A percentile compares a stretch with the other conserved stretches of the same genome.
Conservation (phyloP, 73 alveolate genomes). For the Blepharisma stoltei region DNA sequence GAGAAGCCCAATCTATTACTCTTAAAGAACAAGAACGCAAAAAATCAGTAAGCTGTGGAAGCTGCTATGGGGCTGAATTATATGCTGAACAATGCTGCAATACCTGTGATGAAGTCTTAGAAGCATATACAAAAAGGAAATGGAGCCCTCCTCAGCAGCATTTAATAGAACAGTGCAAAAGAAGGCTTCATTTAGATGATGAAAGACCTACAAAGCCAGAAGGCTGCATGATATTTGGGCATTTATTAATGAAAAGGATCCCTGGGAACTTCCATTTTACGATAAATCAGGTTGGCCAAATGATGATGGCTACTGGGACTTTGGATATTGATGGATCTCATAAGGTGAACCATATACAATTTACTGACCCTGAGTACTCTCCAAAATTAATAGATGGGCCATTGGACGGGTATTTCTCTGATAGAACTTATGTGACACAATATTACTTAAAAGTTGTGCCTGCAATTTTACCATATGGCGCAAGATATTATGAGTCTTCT, state of each 20-base stretch:
- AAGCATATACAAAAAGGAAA: slow-evolving; percentile 17
- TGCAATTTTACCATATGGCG: not conserved
- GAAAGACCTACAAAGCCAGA: not conserved
- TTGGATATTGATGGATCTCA: not conserved
- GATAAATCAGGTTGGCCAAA: not conserved
- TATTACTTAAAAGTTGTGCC: slow-evolving; percentile 18
- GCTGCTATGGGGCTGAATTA: slow-evolving; percentile 26
- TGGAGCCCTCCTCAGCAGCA: slow-evolving; percentile 23
- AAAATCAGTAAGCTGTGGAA: slow-evolving; percentile 6
- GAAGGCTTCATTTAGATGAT: not conserved
- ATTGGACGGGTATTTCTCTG: not conserved
- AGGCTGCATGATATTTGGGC: slow-evolving; percentile 1
- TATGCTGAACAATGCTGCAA: slow-evolving; percentile 26
- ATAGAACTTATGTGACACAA: not conserved
- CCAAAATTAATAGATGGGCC: not conserved
- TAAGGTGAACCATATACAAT: not conserved
- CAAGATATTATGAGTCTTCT: not conserved
- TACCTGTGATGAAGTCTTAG: slow-evolving; percentile 25
- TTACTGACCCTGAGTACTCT: slow-evolving; percentile 16
- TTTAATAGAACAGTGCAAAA: not conserved
- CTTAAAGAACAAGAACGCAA: not conserved
- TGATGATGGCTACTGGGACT: not conserved
- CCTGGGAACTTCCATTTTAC: not conserved
- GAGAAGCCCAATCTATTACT: not conserved
- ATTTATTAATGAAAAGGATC: not conserved